Base-by-base conservation (phyloP, 306 rosid genomes). In the Mimosa bimucronata region DNA sequence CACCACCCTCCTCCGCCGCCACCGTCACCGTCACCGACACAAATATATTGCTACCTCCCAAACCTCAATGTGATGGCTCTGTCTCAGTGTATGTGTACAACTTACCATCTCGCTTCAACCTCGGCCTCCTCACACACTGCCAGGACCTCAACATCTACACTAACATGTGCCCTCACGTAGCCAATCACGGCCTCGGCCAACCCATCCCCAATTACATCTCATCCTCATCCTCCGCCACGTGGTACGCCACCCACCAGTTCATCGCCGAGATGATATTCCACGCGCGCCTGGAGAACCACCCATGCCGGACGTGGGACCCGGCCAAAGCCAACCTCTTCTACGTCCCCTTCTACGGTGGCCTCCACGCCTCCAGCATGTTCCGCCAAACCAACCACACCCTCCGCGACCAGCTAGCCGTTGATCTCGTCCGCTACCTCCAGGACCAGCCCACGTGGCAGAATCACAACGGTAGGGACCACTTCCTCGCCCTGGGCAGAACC, bases 181-280 rank as follows among this genome's bases (percentile, higher is more conserved):
- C 86, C 1, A 92, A 94, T 78, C 73, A 81, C 74, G 97, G 98
- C 28, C 88, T 94, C 4, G 98, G 98, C 18, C 91, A 85, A 74
- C 88, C 85, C 0, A 71, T 88, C 10, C 13, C 87, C 5, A 18
- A 34, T 21, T 53, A 48, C 31, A 34, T 19, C 29, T 71, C 67
- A 3, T 55, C 80, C 61, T 7, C 81, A 16, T 4, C 80, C 61
- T 2, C 81, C 18, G 6, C 78, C 10, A 5, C 83, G 6, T 94
- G 97, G 97, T 92, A 85, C 84, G 85, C 92, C 25, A 94, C 98
- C 13, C 92, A 94, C 79, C 97, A 92, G 75, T 92, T 94, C 86
- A 83, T 91, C 38, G 97, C 85, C 23, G 97, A 94, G 82, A 91
- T 91, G 94, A 92, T 94, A 52, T 66, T 94, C 77, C 98, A 92